Evolutionary conservation across 192 early-diverging fungal species (phyloP).

Genomic region (Coemansia interrupta): DNA sequence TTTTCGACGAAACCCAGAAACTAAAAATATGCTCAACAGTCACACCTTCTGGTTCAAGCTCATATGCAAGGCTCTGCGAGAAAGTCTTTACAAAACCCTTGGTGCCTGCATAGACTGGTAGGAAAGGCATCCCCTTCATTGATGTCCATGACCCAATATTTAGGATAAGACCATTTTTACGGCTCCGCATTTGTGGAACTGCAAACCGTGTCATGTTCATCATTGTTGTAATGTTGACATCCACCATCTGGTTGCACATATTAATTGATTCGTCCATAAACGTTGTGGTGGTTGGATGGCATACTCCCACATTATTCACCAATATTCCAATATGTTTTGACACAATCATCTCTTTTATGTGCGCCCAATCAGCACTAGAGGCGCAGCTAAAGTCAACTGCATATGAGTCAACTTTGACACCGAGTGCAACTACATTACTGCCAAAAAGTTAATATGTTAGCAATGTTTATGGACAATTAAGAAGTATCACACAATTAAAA

Average conservation of each 20-base stretch:
- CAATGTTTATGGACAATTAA: too few species aligned
- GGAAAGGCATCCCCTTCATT: constrained; percentile 73
- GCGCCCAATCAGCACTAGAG: constrained; percentile 18
- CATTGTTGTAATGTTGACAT: constrained; percentile 77
- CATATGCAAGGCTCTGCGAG: constrained; percentile 81
- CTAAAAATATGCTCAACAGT: constrained; percentile 86
- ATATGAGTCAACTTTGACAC: constrained; percentile 29
- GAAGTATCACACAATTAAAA: too few species aligned
- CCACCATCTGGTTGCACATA: constrained; percentile 71
- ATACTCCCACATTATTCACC: constrained; percentile 92
- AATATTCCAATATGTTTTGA: constrained; percentile 47
- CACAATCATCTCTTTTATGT: constrained; percentile 27
- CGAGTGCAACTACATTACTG: constrained; percentile 22
- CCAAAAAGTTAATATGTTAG: too few species aligned
- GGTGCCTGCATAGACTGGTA: constrained; percentile 88
- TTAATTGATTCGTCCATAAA: constrained; percentile 76
- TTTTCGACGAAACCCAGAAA: constrained; percentile 90
- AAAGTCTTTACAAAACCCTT: constrained; percentile 90
- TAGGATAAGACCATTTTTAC: constrained; percentile 76
- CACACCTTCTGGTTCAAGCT: constrained; percentile 70
- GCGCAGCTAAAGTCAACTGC: constrained; percentile 42
- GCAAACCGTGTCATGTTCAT: constrained; percentile 77
- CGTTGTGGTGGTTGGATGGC: constrained; percentile 78
- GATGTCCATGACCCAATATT: constrained; percentile 91
- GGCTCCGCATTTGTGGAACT: constrained; percentile 72